Evolutionary conservation across 2,329 filamentous ascomycete species (phyloP), one percentile per base, ranked within the genome.

Genomic region (Colletotrichum tabaci): DNA sequence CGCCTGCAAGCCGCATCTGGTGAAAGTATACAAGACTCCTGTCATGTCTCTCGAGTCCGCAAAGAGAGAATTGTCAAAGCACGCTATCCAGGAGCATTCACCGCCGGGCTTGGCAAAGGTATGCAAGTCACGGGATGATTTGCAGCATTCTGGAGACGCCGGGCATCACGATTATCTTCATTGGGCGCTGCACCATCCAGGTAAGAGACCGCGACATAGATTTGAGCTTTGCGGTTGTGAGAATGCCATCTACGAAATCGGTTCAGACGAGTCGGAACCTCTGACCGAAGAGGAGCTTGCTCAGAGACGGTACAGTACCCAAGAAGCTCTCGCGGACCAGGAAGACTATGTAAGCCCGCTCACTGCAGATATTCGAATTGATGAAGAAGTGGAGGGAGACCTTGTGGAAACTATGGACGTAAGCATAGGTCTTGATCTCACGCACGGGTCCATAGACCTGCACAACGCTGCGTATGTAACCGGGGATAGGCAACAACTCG

Each of bases 111-210:
- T 21, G 42, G 56, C 12, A 47, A 21, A 38, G 46, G 42, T 0
- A 7, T 13, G 13, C 15, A 5, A 44, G 10, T 58, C 56, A 42
- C 26, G 58, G 42, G 30, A 55, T 40, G 42, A 23, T 4, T 2
- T 71, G 26, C 56, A 71, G 21, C 63, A 44, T 10, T 68, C 68
- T 3, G 68, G 68, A 16, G 50, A 71, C 8, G 44, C 50, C 3
- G 57, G 57, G 4, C 10, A 21, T 4, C 58, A 67, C 9, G 68
- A 68, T 30, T 71, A 58, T 15, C 57, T 71, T 12, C 64, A 68
- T 30, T 71, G 68, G 64, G 40, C 42, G 5, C 23, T 49, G 40
- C n/a, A 62, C 10, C 64, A 67, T 50, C 13, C 8, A 35, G 44
- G 23, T 30, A 23, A 56, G 18, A 62, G 46, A 9, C 67, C 67